These are phyloP conservation scores for Scutellaria galericulata DNA, from an alignment of 257 asterid genomes.

Conservation along the genomic window DNA sequence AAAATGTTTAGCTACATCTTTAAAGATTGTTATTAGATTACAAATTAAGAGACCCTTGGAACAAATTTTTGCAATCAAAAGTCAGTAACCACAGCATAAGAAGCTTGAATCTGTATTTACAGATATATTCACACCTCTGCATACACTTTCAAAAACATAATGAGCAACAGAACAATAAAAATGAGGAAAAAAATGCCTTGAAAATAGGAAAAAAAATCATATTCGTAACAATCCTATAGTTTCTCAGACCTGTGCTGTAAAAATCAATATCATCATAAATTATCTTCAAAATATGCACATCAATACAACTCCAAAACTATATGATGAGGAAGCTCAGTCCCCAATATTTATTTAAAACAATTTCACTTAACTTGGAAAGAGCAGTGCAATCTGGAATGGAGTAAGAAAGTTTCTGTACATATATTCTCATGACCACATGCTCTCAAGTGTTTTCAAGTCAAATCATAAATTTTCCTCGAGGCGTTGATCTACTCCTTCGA, in stretches of 20 bases:
- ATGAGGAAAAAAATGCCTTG: not conserved
- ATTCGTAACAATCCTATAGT: conserved; percentile 15
- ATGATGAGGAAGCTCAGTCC: conserved; percentile 6
- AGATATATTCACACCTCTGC: not conserved
- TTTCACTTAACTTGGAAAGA: conserved; percentile 22
- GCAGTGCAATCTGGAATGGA: conserved; percentile 38
- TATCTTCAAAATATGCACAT: conserved; percentile 10
- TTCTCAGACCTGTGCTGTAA: conserved; percentile 12
- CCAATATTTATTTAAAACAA: conserved; percentile 23
- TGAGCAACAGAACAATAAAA: not conserved
- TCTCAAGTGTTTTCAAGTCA: conserved; percentile 36
- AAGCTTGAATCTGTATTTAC: not conserved
- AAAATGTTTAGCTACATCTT: no score
- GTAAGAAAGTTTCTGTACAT: conserved; percentile 38
- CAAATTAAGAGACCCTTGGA: not conserved
- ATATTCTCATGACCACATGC: conserved; percentile 37
- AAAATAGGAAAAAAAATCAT: not conserved
- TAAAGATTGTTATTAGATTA: no score
- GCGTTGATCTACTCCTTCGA: conserved; percentile 82
- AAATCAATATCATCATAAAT: conserved; percentile 9
- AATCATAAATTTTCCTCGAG: conserved; percentile 73
- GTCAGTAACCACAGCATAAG: not conserved
- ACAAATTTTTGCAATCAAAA: not conserved
- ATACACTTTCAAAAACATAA: not conserved
- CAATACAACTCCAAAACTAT: conserved; percentile 25